A percentile compares a stretch with the other conserved stretches of the same genome.
These are phyloP conservation scores for Mycena floridula DNA, from an alignment of 768 basidiomycete genomes.

Conservation along the genomic window DNA sequence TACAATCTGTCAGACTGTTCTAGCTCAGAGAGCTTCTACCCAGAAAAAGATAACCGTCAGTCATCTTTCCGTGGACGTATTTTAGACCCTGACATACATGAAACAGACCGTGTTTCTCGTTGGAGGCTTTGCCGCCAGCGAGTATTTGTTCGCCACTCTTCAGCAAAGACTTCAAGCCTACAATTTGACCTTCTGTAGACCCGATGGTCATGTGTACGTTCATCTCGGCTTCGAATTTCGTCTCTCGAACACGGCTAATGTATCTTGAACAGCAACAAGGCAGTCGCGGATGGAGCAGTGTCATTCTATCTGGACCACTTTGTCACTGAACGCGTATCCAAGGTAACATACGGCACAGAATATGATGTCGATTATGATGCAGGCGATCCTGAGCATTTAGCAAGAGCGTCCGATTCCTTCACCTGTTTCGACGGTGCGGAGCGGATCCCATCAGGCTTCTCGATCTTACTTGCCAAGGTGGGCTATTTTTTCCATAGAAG, in stretches of 20 bases:
- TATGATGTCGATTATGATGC: slow-evolving; percentile 18
- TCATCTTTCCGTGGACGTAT: not conserved
- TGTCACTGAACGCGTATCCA: slow-evolving; percentile 29
- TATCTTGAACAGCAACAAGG: slow-evolving; percentile 28
- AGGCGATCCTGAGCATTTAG: slow-evolving; percentile 24
- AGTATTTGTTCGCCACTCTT: slow-evolving; percentile 39
- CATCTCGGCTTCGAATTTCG: not conserved
- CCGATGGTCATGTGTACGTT: slow-evolving; percentile 41
- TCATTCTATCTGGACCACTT: slow-evolving; percentile 32
- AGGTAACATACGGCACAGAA: slow-evolving; percentile 29
- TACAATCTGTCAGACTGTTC: slow-evolving; percentile 29
- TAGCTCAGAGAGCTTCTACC: slow-evolving; percentile 22
- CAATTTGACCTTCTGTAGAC: slow-evolving; percentile 31
- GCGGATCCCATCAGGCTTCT: slow-evolving; percentile 19
- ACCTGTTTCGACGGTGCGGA: slow-evolving; percentile 18
- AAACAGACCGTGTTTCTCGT: slow-evolving; percentile 38
- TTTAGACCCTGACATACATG: not conserved
- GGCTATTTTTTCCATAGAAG: not conserved
- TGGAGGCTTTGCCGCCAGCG: slow-evolving; percentile 47
- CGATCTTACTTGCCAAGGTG: slow-evolving; percentile 22
- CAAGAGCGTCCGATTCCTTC: slow-evolving; percentile 16
- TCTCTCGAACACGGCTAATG: not conserved
- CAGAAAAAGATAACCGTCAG: slow-evolving; percentile 26
- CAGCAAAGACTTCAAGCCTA: slow-evolving; percentile 26
- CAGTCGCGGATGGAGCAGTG: slow-evolving; percentile 35